phyloP scores from a whole-genome alignment of 495 filamentous ascomycete species.

The Aspergillus conjunctus region DNA sequence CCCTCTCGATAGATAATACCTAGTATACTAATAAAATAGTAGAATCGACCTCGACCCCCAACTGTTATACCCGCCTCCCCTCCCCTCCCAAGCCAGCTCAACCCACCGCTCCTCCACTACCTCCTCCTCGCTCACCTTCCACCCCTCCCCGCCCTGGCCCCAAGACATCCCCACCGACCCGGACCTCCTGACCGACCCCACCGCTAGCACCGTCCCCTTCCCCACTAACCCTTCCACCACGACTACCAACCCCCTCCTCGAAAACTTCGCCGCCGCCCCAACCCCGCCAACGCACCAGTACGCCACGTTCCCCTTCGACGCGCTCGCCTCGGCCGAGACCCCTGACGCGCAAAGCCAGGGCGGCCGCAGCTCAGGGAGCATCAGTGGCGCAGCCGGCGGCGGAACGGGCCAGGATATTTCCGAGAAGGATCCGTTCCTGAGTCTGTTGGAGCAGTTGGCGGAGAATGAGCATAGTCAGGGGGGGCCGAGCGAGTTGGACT shows the following conservation, averaged over 20 bases:
- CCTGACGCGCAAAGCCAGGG: slow-evolving; percentile 32
- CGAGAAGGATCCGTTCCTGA: slow-evolving; percentile 80
- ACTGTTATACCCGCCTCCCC: slow-evolving; percentile 26
- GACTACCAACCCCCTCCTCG: slow-evolving; percentile 21
- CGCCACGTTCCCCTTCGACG: slow-evolving; percentile 49
- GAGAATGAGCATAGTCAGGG: slow-evolving; percentile 67
- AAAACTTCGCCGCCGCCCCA: slow-evolving; percentile 16
- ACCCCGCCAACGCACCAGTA: slow-evolving; percentile 44
- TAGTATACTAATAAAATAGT: not conserved
- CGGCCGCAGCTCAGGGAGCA: not conserved
- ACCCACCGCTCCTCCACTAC: not conserved
- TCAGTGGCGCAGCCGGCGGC: slow-evolving; percentile 16
- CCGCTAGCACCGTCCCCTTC: not conserved
- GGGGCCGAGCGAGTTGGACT: slow-evolving; percentile 70
- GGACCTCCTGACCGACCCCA: slow-evolving; percentile 12
- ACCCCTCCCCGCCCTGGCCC: slow-evolving; percentile 21
- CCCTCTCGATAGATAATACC: not conserved
- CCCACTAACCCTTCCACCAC: not conserved
- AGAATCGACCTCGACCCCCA: slow-evolving; percentile 18
- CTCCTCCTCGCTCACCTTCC: slow-evolving; percentile 21
- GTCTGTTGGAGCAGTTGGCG: slow-evolving; percentile 75
- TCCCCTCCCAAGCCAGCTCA: slow-evolving; percentile 31
- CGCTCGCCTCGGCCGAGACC: slow-evolving; percentile 31
- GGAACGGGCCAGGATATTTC: slow-evolving; percentile 13
- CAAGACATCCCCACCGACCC: slow-evolving; percentile 21